Conservation (phyloP, 2,329 filamentous ascomycete species). For the Nothophoma quercina region DNA sequence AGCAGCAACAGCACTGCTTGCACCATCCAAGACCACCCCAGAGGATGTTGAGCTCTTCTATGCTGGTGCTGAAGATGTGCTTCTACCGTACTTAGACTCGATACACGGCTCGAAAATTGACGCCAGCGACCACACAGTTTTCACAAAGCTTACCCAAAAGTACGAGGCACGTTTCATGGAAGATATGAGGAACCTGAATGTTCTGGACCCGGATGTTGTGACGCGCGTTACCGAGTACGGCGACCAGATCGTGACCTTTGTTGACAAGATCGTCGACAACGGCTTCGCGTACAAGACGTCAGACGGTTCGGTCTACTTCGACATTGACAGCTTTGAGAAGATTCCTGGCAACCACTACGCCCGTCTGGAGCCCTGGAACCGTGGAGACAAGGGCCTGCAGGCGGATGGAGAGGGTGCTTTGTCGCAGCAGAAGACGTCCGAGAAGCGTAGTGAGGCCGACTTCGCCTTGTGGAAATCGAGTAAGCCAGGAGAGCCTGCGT, state of each 20-base stretch:
- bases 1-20: constrained; percentile 60
- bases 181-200: constrained; percentile 87
- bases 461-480: constrained; percentile 95
- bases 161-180: constrained; percentile 89
- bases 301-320: constrained; percentile 93
- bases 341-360: constrained; percentile 82
- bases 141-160: constrained; percentile 82
- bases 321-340: constrained; percentile 84
- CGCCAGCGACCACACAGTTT: constrained; percentile 74
- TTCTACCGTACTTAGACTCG: constrained; percentile 82
- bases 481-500: constrained; percentile 89
- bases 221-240: constrained; percentile 95
- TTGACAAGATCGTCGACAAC: constrained; percentile 82
- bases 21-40: constrained; percentile 37
- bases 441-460: constrained; percentile 80
- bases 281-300: constrained; percentile 79
- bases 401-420: constrained; percentile 91
- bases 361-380: constrained; percentile 82
- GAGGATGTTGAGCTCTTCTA: constrained; percentile 60
- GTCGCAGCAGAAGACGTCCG: constrained; percentile 59
- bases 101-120: constrained; percentile 64
- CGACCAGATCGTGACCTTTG: constrained; percentile 83
- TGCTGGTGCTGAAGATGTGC: constrained; percentile 68
- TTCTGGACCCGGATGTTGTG: constrained; percentile 79
- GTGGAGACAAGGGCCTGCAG: constrained; percentile 80